Evolutionary conservation across 2,329 filamentous ascomycete genomes (phyloP).

Genomic region (Neocatenulostroma microsporum): DNA sequence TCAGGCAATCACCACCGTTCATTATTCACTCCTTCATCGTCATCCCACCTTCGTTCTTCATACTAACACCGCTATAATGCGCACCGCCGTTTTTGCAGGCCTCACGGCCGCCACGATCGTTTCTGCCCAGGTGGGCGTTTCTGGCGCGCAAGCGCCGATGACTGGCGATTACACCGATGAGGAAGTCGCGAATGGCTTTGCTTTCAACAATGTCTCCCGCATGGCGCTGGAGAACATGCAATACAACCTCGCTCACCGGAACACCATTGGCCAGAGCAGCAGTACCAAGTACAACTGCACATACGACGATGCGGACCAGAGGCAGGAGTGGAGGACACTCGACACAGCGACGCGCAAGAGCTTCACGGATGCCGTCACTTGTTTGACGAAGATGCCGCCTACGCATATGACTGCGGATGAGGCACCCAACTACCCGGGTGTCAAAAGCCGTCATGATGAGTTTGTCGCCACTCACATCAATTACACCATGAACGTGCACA

Average conservation of each 20-base stretch:
- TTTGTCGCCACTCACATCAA: slow-evolving; percentile 29
- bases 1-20: too few species aligned
- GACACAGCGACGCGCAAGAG: slow-evolving; percentile 20
- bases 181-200: slow-evolving; percentile 22
- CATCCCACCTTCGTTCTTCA: background rate
- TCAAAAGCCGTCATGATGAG: slow-evolving; percentile 26
- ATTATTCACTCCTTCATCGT: too few species aligned
- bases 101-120: slow-evolving; percentile 7
- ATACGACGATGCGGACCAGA: slow-evolving; percentile 21
- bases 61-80: background rate
- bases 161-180: slow-evolving; percentile 18
- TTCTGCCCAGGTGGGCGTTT: slow-evolving; percentile 14
- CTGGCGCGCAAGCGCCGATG: slow-evolving; percentile 17
- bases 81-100: background rate
- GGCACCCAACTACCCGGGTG: slow-evolving; percentile 21
- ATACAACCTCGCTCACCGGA: slow-evolving; percentile 18
- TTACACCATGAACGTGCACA: slow-evolving; percentile 26
- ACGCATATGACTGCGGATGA: slow-evolving; percentile 21
- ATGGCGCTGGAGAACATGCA: slow-evolving; percentile 24
- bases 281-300: too few species aligned
- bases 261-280: too few species aligned
- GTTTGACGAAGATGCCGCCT: slow-evolving; percentile 22
- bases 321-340: slow-evolving; percentile 24
- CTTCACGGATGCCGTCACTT: slow-evolving; percentile 27
- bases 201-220: slow-evolving; percentile 23